phyloP scores from a whole-genome alignment of 805 yeast genomes.

The Candida corydali region DNA sequence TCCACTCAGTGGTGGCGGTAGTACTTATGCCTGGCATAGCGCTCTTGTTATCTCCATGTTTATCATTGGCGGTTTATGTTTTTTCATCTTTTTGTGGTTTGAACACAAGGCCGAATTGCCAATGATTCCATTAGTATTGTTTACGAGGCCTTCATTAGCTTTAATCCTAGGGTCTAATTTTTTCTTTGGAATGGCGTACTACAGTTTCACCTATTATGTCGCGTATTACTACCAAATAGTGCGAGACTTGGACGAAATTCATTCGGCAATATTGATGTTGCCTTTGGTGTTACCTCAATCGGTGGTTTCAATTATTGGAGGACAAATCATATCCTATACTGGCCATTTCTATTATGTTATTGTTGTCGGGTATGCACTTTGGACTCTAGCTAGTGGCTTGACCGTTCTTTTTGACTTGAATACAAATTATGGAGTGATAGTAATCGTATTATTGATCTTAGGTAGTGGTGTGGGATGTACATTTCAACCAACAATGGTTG shows the following conservation, averaged over 20 bases:
- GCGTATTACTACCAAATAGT: slow-evolving; percentile 20
- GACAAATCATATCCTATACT: slow-evolving; percentile 26
- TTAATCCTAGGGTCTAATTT: slow-evolving; percentile 35
- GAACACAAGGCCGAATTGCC: slow-evolving; percentile 42
- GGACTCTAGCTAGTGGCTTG: slow-evolving; percentile 45
- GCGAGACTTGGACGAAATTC: slow-evolving; percentile 30
- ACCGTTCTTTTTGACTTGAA: slow-evolving; percentile 21
- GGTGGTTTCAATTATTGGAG: slow-evolving; percentile 26
- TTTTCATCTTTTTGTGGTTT: slow-evolving; percentile 33
- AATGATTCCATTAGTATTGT: slow-evolving; percentile 40
- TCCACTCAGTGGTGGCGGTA: slow-evolving; percentile 55
- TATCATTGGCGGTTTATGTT: slow-evolving; percentile 42
- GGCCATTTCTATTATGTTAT: slow-evolving; percentile 27
- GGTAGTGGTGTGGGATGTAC: slow-evolving; percentile 36
- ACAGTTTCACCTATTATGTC: slow-evolving; percentile 32
- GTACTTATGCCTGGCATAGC: slow-evolving; percentile 49
- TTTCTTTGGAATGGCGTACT: slow-evolving; percentile 26
- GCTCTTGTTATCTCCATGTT: slow-evolving; percentile 49
- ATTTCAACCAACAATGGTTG: slow-evolving; percentile 34
- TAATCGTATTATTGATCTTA: slow-evolving; percentile 29
- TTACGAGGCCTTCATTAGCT: slow-evolving; percentile 29
- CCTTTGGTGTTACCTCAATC: slow-evolving; percentile 34
- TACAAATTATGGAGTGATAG: slow-evolving; percentile 19
- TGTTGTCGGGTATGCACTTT: slow-evolving; percentile 22
- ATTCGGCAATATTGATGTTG: slow-evolving; percentile 26